Conservation (phyloP, 495 filamentous ascomycete species). For the Penicillium desertorum region DNA sequence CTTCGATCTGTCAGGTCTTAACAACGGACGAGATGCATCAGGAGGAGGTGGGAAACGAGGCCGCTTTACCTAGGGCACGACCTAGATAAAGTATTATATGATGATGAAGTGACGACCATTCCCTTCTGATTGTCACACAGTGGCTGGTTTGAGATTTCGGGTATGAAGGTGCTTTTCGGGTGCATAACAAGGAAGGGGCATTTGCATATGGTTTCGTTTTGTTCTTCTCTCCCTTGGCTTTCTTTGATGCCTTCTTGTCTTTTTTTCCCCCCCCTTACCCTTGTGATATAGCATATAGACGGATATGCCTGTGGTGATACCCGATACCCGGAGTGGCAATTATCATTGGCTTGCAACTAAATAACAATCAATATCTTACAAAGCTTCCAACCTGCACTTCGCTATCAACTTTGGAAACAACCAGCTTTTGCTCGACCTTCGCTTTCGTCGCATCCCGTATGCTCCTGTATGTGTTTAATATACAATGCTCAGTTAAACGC, state of each 20-base stretch:
- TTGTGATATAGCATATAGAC: slow-evolving; percentile 42
- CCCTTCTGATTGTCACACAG: slow-evolving; percentile 42
- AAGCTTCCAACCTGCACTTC: slow-evolving; percentile 5
- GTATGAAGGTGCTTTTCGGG: slow-evolving; percentile 26
- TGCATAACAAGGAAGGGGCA: slow-evolving; percentile 44
- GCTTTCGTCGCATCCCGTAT: background rate
- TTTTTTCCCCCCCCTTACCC: slow-evolving; percentile 16
- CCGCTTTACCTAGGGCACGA: slow-evolving; percentile 54
- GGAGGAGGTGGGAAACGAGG: slow-evolving; percentile 71
- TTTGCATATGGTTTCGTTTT: slow-evolving; percentile 35
- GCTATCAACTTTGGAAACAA: background rate
- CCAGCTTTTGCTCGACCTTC: slow-evolving; percentile 11
- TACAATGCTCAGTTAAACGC: slow-evolving; percentile 48
- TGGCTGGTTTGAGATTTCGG: slow-evolving; percentile 32
- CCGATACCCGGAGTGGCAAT: slow-evolving; percentile 43
- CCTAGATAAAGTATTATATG: slow-evolving; percentile 32
- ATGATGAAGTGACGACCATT: slow-evolving; percentile 43
- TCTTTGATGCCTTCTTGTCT: slow-evolving; percentile 11
- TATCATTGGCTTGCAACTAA: slow-evolving; percentile 32
- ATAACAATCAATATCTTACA: slow-evolving; percentile 31
- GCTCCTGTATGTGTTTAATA: background rate
- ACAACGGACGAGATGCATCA: slow-evolving; percentile 63
- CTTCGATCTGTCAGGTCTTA: slow-evolving; percentile 72
- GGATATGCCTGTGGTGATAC: slow-evolving; percentile 43
- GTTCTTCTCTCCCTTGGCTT: slow-evolving; percentile 17